Evolutionary conservation across 805 yeast species (phyloP).

Genomic region (Kodamaea lidongshanica): DNA sequence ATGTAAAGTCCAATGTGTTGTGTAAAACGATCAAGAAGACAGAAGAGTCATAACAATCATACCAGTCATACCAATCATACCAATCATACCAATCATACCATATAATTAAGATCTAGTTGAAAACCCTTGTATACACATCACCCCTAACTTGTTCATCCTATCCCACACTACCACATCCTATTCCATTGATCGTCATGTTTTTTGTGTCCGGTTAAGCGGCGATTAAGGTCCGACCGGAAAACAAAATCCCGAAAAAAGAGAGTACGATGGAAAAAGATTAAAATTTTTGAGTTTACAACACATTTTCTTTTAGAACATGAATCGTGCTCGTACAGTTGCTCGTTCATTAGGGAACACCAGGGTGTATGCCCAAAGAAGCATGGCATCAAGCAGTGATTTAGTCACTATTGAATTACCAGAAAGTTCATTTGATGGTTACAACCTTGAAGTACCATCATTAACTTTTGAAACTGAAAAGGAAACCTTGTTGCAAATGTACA

Average conservation of each 20-base stretch:
- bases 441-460: conserved; percentile 63
- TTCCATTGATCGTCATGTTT: too few relatives aligned
- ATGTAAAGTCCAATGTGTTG: too few relatives aligned
- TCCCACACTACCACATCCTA: too few relatives aligned
- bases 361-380: conserved; percentile 23
- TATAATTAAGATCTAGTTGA: too few relatives aligned
- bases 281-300: conserved; percentile 1
- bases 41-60: too few relatives aligned
- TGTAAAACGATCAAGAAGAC: too few relatives aligned
- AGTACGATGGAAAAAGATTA: conserved; percentile 9
- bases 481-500: conserved; percentile 83
- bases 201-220: too few relatives aligned
- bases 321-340: conserved; percentile 12
- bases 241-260: conserved; percentile 14
- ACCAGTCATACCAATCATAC: too few relatives aligned
- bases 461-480: conserved; percentile 74
- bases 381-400: conserved; percentile 35
- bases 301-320: conserved; percentile 10
- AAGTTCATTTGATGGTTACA: conserved; percentile 78
- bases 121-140: too few relatives aligned
- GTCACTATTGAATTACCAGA: conserved; percentile 63
- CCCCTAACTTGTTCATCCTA: too few relatives aligned
- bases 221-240: too few relatives aligned
- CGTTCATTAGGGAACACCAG: conserved; percentile 14
- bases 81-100: too few relatives aligned